These are phyloP conservation scores for Zygosaccharomyces sapae DNA, from an alignment of 1,139 yeast species.

Conservation along the genomic window DNA sequence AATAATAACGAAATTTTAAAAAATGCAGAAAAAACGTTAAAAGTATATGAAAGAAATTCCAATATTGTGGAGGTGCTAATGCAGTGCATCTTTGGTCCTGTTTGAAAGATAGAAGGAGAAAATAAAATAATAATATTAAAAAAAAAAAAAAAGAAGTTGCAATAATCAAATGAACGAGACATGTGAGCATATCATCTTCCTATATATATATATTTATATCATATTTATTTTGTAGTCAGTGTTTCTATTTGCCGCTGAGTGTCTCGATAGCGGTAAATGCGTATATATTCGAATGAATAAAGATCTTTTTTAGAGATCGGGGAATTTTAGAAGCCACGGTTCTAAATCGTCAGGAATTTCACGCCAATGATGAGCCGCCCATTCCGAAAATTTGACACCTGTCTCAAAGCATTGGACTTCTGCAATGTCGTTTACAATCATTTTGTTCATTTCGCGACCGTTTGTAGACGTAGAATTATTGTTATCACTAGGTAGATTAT, in stretches of 20 bases:
- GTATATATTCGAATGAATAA: conserved; percentile 13
- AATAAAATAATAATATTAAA: not conserved
- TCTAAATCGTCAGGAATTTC: conserved; percentile 44
- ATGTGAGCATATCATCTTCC: conserved; percentile 16
- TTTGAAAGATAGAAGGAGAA: not conserved
- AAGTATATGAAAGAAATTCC: not conserved
- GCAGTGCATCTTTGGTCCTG: conserved; percentile 1
- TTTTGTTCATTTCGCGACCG: conserved; percentile 7
- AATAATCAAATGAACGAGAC: conserved; percentile 11
- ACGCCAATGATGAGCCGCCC: conserved; percentile 38
- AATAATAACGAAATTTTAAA: conserved; percentile 3
- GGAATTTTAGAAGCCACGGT: conserved; percentile 16
- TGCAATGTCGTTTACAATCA: conserved; percentile 15
- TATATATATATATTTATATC: conserved; percentile 13
- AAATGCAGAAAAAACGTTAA: conserved; percentile 1
- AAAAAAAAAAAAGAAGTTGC: not conserved
- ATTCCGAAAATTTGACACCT: conserved; percentile 30
- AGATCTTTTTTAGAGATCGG: conserved; percentile 18
- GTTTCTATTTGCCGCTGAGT: conserved; percentile 42
- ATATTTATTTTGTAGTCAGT: conserved; percentile 8
- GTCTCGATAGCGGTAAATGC: conserved; percentile 50
- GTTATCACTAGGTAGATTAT: not conserved
- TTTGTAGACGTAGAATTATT: conserved; percentile 3
- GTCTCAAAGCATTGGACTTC: conserved; percentile 25
- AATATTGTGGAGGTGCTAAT: not conserved